Base-by-base conservation (phyloP, 2,329 filamentous ascomycete species). In the Fusarium continuum region DNA sequence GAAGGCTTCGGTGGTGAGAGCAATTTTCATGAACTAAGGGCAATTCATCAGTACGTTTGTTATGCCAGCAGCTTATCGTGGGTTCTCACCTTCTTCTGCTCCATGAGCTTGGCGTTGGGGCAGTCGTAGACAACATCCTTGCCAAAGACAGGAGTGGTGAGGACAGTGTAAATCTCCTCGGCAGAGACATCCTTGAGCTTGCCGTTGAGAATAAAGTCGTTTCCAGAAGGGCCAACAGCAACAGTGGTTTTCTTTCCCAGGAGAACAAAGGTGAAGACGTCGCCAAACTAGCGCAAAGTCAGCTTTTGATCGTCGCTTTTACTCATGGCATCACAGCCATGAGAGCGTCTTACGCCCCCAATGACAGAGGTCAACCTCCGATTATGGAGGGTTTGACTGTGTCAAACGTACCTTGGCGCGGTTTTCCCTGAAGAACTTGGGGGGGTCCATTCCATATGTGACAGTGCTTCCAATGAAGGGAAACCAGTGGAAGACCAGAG, bases 391-490 rank as follows among this genome's bases (percentile, higher is more conserved):
- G 20, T 32, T 47, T 55, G 25, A 22, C 25, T 13, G 14, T 20
- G 11, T 41, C 23, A 2, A 26, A 75, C 79, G 61, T 72, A 93
- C 91, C 88, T 96, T 96, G 71, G 85, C 83, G 70, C 88, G 88
- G 78, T 85, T 85, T 75, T 83, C 88, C 85, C 70, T 83, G 81
- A 97, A 97, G 84, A 97, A 98, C 46, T 82, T 83, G 73, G 92
- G 93, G 14, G 94, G 94, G 73, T 98, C 92, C 78, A 97, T 97
- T 77, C 94, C 94, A 79, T 98, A 99, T 38, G 87, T 91, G 71
- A 98, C 83, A 58, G 95, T 97, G 81, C 90, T 97, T 65, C 94
- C 94, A 72, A 99, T 84, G 68, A 96, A 79, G 56, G 91, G 91
- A 72, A 94, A 83, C 85, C 86, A 91, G 77, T 92, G 90, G 76